phyloP scores from a whole-genome alignment of 2,329 filamentous ascomycete species.

The Hypoxylon sp. region DNA sequence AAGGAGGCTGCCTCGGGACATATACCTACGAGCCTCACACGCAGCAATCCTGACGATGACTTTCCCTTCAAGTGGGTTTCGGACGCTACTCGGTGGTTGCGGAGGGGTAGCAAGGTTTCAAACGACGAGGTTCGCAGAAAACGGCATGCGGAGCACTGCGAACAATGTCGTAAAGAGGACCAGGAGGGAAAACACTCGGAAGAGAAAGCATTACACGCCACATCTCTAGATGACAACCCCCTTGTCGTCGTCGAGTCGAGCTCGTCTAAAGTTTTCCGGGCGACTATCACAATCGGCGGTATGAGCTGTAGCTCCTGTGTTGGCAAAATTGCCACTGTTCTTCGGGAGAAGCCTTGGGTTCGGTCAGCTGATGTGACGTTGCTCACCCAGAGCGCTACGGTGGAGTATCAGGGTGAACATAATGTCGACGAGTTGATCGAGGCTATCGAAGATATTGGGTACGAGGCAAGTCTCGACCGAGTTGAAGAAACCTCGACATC shows the following conservation, averaged over 20 bases:
- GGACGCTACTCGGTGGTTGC: background rate
- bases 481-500: background rate
- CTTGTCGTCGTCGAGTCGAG: slow-evolving; percentile 15
- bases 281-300: slow-evolving; percentile 7
- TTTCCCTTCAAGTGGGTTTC: slow-evolving; percentile 9
- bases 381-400: slow-evolving; percentile 7
- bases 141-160: slow-evolving; percentile 16
- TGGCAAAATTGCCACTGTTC: slow-evolving; percentile 12
- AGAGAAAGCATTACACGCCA: background rate
- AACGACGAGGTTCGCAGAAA: slow-evolving; percentile 4
- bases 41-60: slow-evolving; percentile 9
- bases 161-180: slow-evolving; percentile 11
- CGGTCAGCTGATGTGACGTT: slow-evolving; percentile 10
- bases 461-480: slow-evolving; percentile 4
- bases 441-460: slow-evolving; percentile 7
- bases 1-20: background rate
- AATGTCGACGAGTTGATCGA: slow-evolving; percentile 1
- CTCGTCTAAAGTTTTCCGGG: slow-evolving; percentile 4
- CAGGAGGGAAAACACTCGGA: background rate
- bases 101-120: background rate
- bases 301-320: slow-evolving; percentile 23
- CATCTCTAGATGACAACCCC: background rate
- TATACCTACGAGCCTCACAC: background rate
- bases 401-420: slow-evolving; percentile 17
- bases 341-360: slow-evolving; percentile 15